A percentile compares a stretch with the other conserved stretches of the same genome.
Evolutionary conservation across 2,329 filamentous ascomycete species (phyloP).

Genomic region (Raffaelea arxii): DNA sequence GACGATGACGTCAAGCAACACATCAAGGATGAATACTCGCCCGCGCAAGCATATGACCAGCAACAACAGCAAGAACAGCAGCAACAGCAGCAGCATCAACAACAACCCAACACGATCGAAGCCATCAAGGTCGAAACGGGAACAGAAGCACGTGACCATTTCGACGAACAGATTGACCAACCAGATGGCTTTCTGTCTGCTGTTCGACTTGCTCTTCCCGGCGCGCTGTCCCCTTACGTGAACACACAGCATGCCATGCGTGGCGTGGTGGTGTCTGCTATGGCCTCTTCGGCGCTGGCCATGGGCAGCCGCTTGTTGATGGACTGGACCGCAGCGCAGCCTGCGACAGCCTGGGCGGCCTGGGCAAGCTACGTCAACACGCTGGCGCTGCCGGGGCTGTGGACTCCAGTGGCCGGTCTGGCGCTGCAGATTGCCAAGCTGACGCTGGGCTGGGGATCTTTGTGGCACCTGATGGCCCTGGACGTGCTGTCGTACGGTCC

Average conservation of each 20-base stretch:
- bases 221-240: conserved; percentile 5
- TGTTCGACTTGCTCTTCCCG: conserved; percentile 5
- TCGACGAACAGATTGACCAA: too few species aligned
- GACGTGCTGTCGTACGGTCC: conserved; percentile 66
- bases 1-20: too few species aligned
- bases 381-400: not conserved
- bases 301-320: not conserved
- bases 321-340: not conserved
- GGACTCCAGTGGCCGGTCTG: not conserved
- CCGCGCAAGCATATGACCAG: too few species aligned
- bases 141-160: too few species aligned
- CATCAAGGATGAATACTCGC: too few species aligned
- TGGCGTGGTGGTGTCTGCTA: conserved; percentile 1
- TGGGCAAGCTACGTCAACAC: conserved; percentile 1
- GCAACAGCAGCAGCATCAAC: too few species aligned
- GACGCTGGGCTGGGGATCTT: conserved; percentile 60
- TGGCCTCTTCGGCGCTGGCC: conserved; percentile 1
- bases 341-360: conserved; percentile 1
- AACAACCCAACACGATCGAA: too few species aligned
- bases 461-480: conserved; percentile 54
- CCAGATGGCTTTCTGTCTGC: too few species aligned
- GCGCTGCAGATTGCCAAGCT: conserved; percentile 42
- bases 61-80: too few species aligned
- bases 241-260: conserved; percentile 1
- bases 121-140: too few species aligned